These are phyloP conservation scores for Pisolithus orientalis DNA, from an alignment of 768 basidiomycete species.

Conservation along the genomic window DNA sequence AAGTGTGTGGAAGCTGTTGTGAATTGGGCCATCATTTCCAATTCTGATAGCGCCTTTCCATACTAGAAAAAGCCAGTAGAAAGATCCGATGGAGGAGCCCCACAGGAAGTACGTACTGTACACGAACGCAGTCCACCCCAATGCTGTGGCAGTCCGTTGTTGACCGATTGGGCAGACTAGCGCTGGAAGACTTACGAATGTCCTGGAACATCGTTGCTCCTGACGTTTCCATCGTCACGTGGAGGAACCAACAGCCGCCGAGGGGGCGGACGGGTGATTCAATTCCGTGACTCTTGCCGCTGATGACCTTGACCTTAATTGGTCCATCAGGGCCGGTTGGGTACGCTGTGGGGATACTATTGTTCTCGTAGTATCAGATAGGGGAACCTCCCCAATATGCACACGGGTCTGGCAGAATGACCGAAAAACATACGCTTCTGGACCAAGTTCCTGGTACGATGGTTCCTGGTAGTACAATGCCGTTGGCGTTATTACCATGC, in stretches of 20 bases:
- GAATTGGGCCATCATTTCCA: conserved; percentile 40
- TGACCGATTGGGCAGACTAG: neutral
- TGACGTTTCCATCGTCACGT: conserved; percentile 59
- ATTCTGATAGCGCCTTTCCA: conserved; percentile 54
- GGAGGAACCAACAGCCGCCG: conserved; percentile 93
- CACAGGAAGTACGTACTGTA: conserved; percentile 51
- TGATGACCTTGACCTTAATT: conserved; percentile 76
- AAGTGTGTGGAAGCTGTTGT: conserved; percentile 69
- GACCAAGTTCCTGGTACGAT: conserved; percentile 75
- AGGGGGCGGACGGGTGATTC: conserved; percentile 86
- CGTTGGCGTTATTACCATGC: neutral
- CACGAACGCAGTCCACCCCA: conserved; percentile 86
- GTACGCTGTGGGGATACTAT: conserved; percentile 66
- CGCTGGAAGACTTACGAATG: conserved; percentile 50
- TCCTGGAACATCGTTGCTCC: conserved; percentile 69
- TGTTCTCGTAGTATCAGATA: conserved; percentile 4
- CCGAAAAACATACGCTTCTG: conserved; percentile 41
- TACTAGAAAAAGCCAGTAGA: conserved; percentile 11
- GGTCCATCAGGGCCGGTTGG: conserved; percentile 65
- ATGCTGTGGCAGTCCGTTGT: conserved; percentile 34
- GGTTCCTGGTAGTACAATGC: conserved; percentile 44
- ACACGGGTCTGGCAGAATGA: neutral
- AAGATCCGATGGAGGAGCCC: neutral
- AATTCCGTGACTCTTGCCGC: conserved; percentile 80
- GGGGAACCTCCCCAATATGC: neutral